Base-by-base conservation (phyloP, 2,329 filamentous ascomycete species). In the Didymella keratinophila region DNA sequence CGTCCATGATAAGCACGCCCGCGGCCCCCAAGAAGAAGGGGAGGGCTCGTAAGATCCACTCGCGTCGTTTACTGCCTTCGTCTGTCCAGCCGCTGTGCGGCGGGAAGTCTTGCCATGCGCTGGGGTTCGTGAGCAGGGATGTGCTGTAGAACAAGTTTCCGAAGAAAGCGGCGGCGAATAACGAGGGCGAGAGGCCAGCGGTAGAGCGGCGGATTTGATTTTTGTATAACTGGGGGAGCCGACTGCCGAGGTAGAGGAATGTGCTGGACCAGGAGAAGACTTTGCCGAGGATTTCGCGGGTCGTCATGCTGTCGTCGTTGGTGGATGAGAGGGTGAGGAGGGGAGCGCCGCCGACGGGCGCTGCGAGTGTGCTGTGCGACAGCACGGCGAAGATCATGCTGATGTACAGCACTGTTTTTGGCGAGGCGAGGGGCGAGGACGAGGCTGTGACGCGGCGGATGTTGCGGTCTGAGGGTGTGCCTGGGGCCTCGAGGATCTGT, bases 1-100 rank as follows among this genome's bases (percentile, higher is more conserved):
- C 86, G 71, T 90, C 87, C 71, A 89, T 78, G 20, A 81, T 78
- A 7, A 90, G 75, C 1, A 89, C 87, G 9, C 87, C 87, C 2
- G 86, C 86, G 6, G 87, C 87, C 6, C 87, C 87, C 0, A 89
- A 79, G 72, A 87, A 89, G 72, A 90, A 90, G 0, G 87, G 87
- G 12, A 83, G 74, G 1, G 86, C 84, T 9, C 83, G 81, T 2
- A 79, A 73, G 9, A 88, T 79, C 87, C 87, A 90, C 47, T 83
- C 81, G 9, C 62, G 62, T 2, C 85, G 79, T 18, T 82, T 76
- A 63, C 81, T 87, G 3, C 87, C 87, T 10, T 82, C 76, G 1
- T 73, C 66, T 10, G 82, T 85, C 86, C 87, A 89, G 54, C 86
- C 86, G 8, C 80, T 79, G 21, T 86, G 85, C 0, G 71, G 77